Percentiles rank a stretch among this genome's conserved stretches.
phyloP scores from a whole-genome alignment of 164 flowering plant species.

The Tetrastigma voinierianum region DNA sequence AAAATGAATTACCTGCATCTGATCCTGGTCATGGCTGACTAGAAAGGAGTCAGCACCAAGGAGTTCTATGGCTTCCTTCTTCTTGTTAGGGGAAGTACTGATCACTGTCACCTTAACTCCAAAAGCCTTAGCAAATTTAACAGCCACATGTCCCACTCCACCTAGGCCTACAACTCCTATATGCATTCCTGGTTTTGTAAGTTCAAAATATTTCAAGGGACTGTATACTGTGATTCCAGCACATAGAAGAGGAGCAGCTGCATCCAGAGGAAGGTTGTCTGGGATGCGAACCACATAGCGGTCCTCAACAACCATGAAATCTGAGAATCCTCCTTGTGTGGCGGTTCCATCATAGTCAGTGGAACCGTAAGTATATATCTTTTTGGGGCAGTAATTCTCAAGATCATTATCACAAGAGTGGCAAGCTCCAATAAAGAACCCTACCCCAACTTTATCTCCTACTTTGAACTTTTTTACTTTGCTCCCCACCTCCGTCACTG shows the following conservation, averaged over 20 bases:
- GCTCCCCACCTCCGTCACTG: conserved; percentile 28
- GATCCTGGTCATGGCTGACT: conserved; percentile 6
- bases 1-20: conserved; percentile 1
- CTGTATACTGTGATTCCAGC: background rate
- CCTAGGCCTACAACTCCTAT: conserved; percentile 19
- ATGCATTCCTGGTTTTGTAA: conserved; percentile 17
- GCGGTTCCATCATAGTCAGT: conserved; percentile 20
- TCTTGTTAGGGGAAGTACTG: conserved; percentile 10
- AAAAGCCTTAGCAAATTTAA: conserved; percentile 7
- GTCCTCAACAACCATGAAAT: conserved; percentile 8
- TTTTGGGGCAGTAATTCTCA: conserved; percentile 38
- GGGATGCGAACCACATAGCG: conserved; percentile 7
- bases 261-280: conserved; percentile 6
- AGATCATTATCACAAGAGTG: conserved; percentile 25
- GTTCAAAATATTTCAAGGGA: conserved; percentile 16
- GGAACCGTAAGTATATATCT: conserved; percentile 15
- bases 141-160: no score
- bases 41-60: conserved; percentile 12
- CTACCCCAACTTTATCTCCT: conserved; percentile 45
- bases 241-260: no score
- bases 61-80: conserved; percentile 7
- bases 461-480: conserved; percentile 31
- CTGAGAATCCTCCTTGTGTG: conserved; percentile 26
- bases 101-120: conserved; percentile 12
- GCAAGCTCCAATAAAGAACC: conserved; percentile 36